Percentiles rank a stretch among this genome's conserved stretches.
phyloP scores from a whole-genome alignment of 176 grass and related monocot genomes.

The Oryza glumipatula region DNA sequence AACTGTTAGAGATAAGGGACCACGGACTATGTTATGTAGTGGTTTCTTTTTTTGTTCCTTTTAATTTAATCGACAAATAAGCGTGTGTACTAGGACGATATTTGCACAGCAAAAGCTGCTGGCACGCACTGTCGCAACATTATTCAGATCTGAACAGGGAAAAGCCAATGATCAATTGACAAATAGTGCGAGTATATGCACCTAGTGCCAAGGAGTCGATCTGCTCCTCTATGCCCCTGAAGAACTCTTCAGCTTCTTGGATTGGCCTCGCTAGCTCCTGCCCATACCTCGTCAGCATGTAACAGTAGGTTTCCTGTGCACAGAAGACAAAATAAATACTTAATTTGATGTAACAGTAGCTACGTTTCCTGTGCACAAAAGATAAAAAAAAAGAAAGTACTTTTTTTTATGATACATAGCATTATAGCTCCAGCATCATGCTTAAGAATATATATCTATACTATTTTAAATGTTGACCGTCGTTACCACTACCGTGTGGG shows the following conservation, averaged over 20 bases:
- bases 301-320: slow-evolving; percentile 39
- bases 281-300: slow-evolving; percentile 64
- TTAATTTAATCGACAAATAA: too few relatives aligned
- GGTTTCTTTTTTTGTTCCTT: too few relatives aligned
- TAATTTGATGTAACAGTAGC: too few relatives aligned
- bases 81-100: too few relatives aligned
- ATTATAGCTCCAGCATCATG: too few relatives aligned
- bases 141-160: slow-evolving; percentile 10
- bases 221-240: slow-evolving; percentile 71
- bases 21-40: too few relatives aligned
- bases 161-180: not conserved
- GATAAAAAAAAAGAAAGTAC: too few relatives aligned
- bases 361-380: not conserved
- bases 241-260: slow-evolving; percentile 72
- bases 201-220: slow-evolving; percentile 60
- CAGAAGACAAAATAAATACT: not conserved
- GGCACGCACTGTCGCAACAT: not conserved
- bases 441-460: too few relatives aligned
- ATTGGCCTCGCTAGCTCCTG: slow-evolving; percentile 72
- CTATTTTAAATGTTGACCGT: too few relatives aligned
- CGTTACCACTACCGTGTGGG: too few relatives aligned
- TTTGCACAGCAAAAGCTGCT: not conserved
- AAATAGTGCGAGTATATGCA: slow-evolving; percentile 34
- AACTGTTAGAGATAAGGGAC: too few relatives aligned
- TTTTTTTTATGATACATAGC: too few relatives aligned